These are phyloP conservation scores for Cordia subcordata DNA, from an alignment of 257 asterid species.

Conservation along the genomic window DNA sequence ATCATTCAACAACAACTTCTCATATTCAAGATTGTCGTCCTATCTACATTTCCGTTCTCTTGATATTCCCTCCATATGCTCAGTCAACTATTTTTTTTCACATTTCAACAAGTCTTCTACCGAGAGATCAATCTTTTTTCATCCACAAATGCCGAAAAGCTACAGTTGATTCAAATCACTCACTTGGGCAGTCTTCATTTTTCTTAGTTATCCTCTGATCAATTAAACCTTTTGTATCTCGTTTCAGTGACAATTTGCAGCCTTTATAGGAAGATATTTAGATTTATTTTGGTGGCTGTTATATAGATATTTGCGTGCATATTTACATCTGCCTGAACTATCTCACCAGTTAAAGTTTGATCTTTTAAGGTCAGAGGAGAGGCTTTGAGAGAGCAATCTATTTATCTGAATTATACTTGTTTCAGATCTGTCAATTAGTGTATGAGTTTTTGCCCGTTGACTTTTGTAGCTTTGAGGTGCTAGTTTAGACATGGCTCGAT, in stretches of 20 bases:
- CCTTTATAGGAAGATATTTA: not conserved
- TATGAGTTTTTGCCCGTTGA: not conserved
- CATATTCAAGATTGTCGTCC: not conserved
- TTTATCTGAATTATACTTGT: not conserved
- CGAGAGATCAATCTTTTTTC: not conserved
- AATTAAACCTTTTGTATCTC: not conserved
- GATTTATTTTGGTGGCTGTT: not conserved
- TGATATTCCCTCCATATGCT: not conserved
- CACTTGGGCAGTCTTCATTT: slow-evolving; percentile 1
- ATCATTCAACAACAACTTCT: not conserved
- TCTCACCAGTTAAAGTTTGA: no score
- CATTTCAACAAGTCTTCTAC: not conserved
- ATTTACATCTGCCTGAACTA: no score
- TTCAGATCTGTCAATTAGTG: not conserved
- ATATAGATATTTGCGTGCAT: no score
- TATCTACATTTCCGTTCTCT: not conserved
- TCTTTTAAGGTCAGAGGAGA: no score
- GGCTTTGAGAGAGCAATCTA: no score
- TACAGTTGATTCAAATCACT: not conserved
- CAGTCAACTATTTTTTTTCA: not conserved
- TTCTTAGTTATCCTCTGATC: not conserved
- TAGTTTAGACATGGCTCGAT: slow-evolving; percentile 39
- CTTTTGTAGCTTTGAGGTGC: not conserved
- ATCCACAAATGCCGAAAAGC: not conserved
- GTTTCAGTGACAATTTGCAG: not conserved